Evolutionary conservation across 1,284 basidiomycete genomes (phyloP), one percentile per base, ranked within the genome.

Genomic region (Cerioporus squamosus): DNA sequence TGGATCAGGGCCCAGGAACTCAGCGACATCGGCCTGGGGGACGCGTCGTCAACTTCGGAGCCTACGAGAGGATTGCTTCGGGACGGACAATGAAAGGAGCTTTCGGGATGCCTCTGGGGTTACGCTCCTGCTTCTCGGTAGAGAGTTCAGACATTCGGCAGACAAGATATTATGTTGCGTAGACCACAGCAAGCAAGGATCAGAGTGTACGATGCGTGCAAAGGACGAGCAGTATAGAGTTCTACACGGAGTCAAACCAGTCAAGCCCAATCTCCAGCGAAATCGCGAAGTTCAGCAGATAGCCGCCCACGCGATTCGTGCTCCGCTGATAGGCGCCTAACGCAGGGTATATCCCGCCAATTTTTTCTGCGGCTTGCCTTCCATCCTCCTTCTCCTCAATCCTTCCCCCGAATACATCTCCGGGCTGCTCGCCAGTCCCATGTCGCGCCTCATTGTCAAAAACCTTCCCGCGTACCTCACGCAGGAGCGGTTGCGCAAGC

Each of bases 361-460:
- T 57, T 64, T 62, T 29, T 67, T 58, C 46, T 15, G n/a, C 33
- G 12, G 9, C 33, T 36, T 36, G 29, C 20, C 24, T 43, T 20
- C 43, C 44, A 39, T 20, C 40, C 22, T 43, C 59, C 26, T 22
- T 48, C 47, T 43, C 36, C 43, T 38, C 31, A 36, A 26, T 24
- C 20, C 43, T 18, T 55, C 33, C 33, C 12, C 33, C 33, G 33
- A 36, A 36, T 36, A 36, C 33, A 36, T 36, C 14, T 15, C 9
- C 9, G 3, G 8, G 14, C 33, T 15, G 14, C 8, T 10, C 8
- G 6, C 15, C 40, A 42, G 8, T 23, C 36, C 12, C 3, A 93
- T 92, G 93, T 97, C 96, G 15, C 91, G 97, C 47, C 85, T 99
- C 45, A 92, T 99, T 55, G 81, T 98, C 48, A 95, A 94, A 69